Evolutionary conservation across 306 rosid species (phyloP), one percentile per base, ranked within the genome.

Genomic region (Corylus americana): DNA sequence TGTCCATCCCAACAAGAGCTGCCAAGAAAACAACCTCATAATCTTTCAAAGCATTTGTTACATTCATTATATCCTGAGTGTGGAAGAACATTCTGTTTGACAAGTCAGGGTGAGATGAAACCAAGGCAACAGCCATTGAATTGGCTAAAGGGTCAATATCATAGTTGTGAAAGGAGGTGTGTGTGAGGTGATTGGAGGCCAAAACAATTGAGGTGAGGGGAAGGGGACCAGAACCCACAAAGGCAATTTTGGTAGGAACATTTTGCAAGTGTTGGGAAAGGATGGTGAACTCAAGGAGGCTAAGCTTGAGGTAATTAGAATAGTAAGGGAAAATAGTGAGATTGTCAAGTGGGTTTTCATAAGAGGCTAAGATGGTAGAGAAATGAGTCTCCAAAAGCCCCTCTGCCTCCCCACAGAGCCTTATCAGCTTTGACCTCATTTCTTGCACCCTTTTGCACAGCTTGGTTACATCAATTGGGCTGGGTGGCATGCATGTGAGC

Each of bases 201-300:
- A 94, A 61, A 0, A 94, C 94, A 62, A 94, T 87, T 2, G 98
- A 94, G 31, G 98, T 89, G 0, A 94, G 87, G 7, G 98, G 97
- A 44, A 92, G 98, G 0, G 98, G 97, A 16, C 98, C 97, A 0
- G 98, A 94, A 42, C 98, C 98, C n/a, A 92, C 82, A 47, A 92
- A 94, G 77, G 97, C 97, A 10, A 92, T 79, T 17, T 86, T 68
- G 55, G 4, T 55, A 0, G 93, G 93, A 18, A 17, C 79, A 20
- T 74, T 75, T 13, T 81, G 25, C 44, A 39, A 66, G 83, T 94
- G 88, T 62, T 84, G 93, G 79, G 35, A 54, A 1, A 94, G 91
- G 86, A 91, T 83, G 4, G 80, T 78, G 89, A 76, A 89, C 54
- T 94, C 98, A 10, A 94, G 98, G 22, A 82, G 90, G 81, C 80